Percentiles rank a stretch among this genome's conserved stretches.
Conservation (phyloP, 139 green algal species). For the Raphidocelis subcapitata region DNA sequence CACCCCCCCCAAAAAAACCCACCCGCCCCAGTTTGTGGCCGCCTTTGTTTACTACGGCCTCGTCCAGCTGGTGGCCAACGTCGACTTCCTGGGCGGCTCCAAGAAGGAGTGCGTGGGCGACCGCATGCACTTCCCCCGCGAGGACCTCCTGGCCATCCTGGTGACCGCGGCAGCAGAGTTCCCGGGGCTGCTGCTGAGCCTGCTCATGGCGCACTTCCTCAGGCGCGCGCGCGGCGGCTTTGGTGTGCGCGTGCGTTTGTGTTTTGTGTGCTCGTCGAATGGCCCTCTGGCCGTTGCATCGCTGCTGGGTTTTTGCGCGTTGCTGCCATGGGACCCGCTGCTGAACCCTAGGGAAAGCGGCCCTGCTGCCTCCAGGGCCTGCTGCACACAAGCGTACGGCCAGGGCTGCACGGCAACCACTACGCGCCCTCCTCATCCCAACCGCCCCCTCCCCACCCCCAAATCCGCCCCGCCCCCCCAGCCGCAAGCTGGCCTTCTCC, state of each 20-base stretch:
- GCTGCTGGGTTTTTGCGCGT: no score
- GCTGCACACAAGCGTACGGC: background rate
- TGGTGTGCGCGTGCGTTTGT: no score
- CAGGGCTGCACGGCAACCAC: slow-evolving; percentile 1
- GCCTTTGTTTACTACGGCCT: slow-evolving; percentile 73
- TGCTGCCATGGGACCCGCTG: no score
- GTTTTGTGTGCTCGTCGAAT: no score
- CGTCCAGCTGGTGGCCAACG: slow-evolving; percentile 65
- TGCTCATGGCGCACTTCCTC: no score
- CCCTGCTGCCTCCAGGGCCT: background rate
- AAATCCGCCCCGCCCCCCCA: no score
- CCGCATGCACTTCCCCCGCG: background rate
- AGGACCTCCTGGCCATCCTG: slow-evolving; percentile 43
- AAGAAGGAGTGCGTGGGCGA: slow-evolving; percentile 5
- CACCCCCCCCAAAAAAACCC: no score
- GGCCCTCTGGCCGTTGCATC: no score
- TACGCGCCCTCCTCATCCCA: background rate
- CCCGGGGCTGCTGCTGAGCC: no score
- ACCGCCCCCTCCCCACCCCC: background rate
- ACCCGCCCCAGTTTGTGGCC: background rate
- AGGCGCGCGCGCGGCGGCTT: no score
- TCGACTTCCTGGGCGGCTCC: slow-evolving; percentile 21
- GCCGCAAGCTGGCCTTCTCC: slow-evolving; percentile 18
- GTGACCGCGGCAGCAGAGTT: slow-evolving; percentile 35
- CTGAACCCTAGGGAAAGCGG: no score